Base-by-base conservation (phyloP, 1,284 basidiomycete species). In the Trametes versicolor region DNA sequence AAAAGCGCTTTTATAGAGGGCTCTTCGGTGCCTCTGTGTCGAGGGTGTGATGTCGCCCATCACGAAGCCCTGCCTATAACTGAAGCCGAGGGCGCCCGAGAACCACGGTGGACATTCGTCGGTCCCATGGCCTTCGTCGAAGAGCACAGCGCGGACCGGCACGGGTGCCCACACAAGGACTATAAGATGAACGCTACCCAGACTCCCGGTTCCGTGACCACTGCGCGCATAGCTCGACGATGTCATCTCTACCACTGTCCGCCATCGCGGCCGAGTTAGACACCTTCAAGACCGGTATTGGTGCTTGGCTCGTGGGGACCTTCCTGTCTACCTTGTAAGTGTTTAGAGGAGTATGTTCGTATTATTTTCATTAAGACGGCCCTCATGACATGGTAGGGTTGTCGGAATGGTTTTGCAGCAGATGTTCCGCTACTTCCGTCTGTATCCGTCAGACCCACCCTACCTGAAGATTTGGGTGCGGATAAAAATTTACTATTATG, bases 301-400 rank as follows among this genome's bases (percentile, higher is more conserved):
- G 60, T 10, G 32, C 60, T 17, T 62, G 60, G 60, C 47, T 62
- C 25, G 29, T 56, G 23, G 60, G 60, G 7, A 56, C 60, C 6
- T 43, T 60, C 59, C n/a, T 60, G 9, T 32, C 50, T 17, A 60
- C 59, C 2, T 51, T 60, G 59, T 60, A 25, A 60, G 59, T 51
- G 17, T 21, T 23, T 4, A 10, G 0, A 6, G 17, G 0, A 8
- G 2, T 10, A 4, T 7, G 8, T 25, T 13, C 17, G 12, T 19
- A 13, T 17, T 5, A 8, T 27, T 17, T 10, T 32, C 29, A 17
- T 13, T 50, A 13, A 29, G 32, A 17, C 7, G 8, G 25, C 25
- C 2, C 29, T 21, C 13, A 2, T 13, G 5, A 2, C 6, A 15
- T 45, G 21, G 7, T 8, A 60, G 59, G 9, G 32, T 60, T 23